phyloP scores from a whole-genome alignment of 176 grass and related monocot genomes.

The Musa itinerans region DNA sequence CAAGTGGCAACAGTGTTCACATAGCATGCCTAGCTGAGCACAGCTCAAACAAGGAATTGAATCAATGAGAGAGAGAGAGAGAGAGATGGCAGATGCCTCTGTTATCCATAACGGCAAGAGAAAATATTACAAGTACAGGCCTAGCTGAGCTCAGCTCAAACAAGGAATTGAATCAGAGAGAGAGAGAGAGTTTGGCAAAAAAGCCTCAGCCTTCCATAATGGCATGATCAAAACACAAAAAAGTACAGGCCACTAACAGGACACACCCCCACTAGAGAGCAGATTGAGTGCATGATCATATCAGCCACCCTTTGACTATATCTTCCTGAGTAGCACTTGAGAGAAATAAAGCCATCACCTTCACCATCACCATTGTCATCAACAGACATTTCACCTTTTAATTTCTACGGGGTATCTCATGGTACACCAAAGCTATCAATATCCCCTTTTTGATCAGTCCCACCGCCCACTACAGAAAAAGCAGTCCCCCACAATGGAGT shows the following conservation, averaged over 20 bases:
- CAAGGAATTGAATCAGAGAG: not conserved
- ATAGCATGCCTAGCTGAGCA: too few species aligned
- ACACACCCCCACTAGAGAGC: not conserved
- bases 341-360: not conserved
- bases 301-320: not conserved
- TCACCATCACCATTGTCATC: not conserved
- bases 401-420: constrained; percentile 2
- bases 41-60: too few species aligned
- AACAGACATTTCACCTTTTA: not conserved
- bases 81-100: too few species aligned
- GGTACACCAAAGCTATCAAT: not conserved
- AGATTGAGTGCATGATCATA: not conserved
- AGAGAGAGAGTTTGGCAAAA: not conserved
- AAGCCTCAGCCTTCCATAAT: not conserved
- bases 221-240: not conserved
- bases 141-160: constrained; percentile 1
- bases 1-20: too few species aligned
- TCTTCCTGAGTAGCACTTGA: not conserved
- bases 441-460: not conserved
- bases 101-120: too few species aligned
- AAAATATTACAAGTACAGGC: too few species aligned
- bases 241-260: not conserved
- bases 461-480: constrained; percentile 6
- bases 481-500: not conserved
- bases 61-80: too few species aligned